Conservation (phyloP, 2,329 filamentous ascomycete species). For the Alternaria longipes region DNA sequence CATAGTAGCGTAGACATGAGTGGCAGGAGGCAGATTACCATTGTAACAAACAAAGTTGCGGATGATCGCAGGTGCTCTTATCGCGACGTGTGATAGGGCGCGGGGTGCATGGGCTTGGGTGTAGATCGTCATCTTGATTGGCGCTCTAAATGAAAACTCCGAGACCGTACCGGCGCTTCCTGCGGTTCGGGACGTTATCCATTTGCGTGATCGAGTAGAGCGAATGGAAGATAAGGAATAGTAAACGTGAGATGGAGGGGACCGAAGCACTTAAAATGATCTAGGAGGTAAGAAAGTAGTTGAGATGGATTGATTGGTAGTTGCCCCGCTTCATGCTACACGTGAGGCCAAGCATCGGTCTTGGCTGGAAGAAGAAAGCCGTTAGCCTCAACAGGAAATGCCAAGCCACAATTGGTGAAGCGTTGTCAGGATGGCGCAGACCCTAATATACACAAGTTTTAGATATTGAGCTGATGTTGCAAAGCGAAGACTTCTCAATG, state of each 20-base stretch:
- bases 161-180: conserved; percentile 23
- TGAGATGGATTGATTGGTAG: conserved; percentile 3
- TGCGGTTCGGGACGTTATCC: conserved; percentile 29
- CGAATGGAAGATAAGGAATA: conserved; percentile 31
- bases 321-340: conserved; percentile 17
- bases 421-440: conserved; percentile 11
- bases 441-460: neutral
- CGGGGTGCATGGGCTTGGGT: conserved; percentile 20
- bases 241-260: conserved; percentile 31
- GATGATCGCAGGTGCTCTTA: conserved; percentile 39
- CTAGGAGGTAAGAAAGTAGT: neutral
- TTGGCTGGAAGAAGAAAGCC: conserved; percentile 25
- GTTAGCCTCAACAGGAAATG: conserved; percentile 32
- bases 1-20: conserved; percentile 24
- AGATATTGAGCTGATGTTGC: neutral
- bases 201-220: conserved; percentile 24
- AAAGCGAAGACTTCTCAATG: neutral
- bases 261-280: neutral
- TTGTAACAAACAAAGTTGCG: conserved; percentile 24
- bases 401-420: conserved; percentile 29
- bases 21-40: conserved; percentile 29
- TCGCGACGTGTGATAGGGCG: conserved; percentile 40
- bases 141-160: conserved; percentile 29
- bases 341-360: conserved; percentile 28
- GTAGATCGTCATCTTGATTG: conserved; percentile 39